phyloP scores from a whole-genome alignment of 2,329 filamentous ascomycete genomes.

The Phoma sp. region DNA sequence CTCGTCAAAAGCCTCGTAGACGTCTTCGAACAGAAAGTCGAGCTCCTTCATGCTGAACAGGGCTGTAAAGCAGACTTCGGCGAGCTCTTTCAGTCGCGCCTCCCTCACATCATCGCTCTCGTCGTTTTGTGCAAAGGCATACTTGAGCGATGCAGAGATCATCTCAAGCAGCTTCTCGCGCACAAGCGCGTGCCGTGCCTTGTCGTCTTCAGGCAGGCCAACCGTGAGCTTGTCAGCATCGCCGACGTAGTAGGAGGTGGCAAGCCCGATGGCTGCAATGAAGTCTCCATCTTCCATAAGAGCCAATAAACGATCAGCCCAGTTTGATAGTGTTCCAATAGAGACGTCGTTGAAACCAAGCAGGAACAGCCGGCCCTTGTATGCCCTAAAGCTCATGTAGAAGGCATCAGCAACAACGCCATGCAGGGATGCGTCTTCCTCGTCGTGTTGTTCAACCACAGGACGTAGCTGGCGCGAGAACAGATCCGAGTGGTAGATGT shows the following conservation, averaged over 20 bases:
- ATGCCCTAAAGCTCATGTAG: constrained; percentile 95
- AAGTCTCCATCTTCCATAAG: constrained; percentile 98
- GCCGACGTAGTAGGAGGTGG: constrained; percentile 90
- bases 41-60: constrained; percentile 79
- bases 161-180: constrained; percentile 90
- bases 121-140: constrained; percentile 75
- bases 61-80: constrained; percentile 82
- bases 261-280: constrained; percentile 86
- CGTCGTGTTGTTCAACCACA: constrained; percentile 87
- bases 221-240: constrained; percentile 94
- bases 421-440: constrained; percentile 88
- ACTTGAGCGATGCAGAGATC: constrained; percentile 88
- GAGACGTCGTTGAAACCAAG: constrained; percentile 93
- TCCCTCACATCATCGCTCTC: constrained; percentile 60
- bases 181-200: constrained; percentile 79
- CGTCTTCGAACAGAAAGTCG: constrained; percentile 88
- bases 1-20: constrained; percentile 90
- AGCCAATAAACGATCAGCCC: constrained; percentile 91
- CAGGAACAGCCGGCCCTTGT: constrained; percentile 91
- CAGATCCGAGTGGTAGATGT: constrained; percentile 89
- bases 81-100: constrained; percentile 75
- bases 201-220: constrained; percentile 85
- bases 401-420: constrained; percentile 97
- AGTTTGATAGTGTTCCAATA: constrained; percentile 92
- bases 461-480: constrained; percentile 87